phyloP scores from a whole-genome alignment of 1,284 basidiomycete species.

The Phellopilus nigrolimitatus region DNA sequence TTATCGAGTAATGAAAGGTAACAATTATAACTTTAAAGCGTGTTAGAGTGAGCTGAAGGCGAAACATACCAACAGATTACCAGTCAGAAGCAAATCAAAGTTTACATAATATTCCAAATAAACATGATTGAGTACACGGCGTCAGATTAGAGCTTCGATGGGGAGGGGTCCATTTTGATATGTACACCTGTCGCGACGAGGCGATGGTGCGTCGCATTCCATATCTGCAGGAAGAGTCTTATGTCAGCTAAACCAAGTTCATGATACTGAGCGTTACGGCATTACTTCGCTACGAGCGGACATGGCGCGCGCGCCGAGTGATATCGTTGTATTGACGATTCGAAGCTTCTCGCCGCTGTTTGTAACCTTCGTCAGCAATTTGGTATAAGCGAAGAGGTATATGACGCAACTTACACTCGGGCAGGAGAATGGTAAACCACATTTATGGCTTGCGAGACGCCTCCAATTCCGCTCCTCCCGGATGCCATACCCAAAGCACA shows the following conservation, averaged over 20 bases:
- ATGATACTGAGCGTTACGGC: background rate
- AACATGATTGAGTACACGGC: too few species aligned
- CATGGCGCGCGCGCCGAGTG: slow-evolving; percentile 37
- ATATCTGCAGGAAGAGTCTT: slow-evolving; percentile 36
- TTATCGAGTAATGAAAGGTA: too few species aligned
- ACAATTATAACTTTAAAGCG: too few species aligned
- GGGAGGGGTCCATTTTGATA: slow-evolving; percentile 44
- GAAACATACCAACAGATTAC: too few species aligned
- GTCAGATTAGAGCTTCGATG: slow-evolving; percentile 19
- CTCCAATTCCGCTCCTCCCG: too few species aligned
- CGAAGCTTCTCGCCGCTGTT: slow-evolving; percentile 44
- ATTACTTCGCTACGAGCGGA: slow-evolving; percentile 46
- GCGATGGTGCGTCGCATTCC: slow-evolving; percentile 46
- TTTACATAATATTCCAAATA: too few species aligned
- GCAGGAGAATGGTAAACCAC: slow-evolving; percentile 52
- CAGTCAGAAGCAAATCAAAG: too few species aligned
- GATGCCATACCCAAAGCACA: slow-evolving; percentile 29
- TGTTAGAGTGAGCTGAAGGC: too few species aligned
- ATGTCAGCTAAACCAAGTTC: background rate
- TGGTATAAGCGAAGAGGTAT: too few species aligned
- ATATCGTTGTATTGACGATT: slow-evolving; percentile 43
- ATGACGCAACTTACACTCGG: slow-evolving; percentile 39
- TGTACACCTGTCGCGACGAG: slow-evolving; percentile 55
- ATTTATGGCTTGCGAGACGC: slow-evolving; percentile 43
- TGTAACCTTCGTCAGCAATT: too few species aligned